These are phyloP conservation scores for Fonsecaea pedrosoi DNA, from an alignment of 2,329 filamentous ascomycete genomes.

Conservation along the genomic window DNA sequence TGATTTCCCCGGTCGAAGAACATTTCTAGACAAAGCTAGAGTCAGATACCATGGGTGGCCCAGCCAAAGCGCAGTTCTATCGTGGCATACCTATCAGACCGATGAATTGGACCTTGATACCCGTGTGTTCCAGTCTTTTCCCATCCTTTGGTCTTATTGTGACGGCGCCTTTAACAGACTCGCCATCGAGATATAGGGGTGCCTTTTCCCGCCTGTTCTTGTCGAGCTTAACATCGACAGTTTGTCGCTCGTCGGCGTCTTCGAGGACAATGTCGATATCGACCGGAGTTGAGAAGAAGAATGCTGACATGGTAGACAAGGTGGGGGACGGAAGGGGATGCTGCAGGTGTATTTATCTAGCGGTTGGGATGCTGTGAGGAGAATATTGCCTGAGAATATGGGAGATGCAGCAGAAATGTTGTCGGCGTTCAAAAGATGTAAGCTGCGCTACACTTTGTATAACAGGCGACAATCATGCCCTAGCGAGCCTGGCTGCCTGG, in stretches of 20 bases:
- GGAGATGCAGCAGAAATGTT: background rate
- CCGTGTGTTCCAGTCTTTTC: constrained; percentile 95
- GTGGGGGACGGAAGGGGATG: background rate
- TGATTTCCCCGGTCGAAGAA: constrained; percentile 99
- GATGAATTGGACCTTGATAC: constrained; percentile 99
- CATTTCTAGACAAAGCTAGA: constrained; percentile 72
- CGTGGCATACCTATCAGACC: constrained; percentile 80
- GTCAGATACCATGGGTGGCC: constrained; percentile 10
- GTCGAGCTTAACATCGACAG: constrained; percentile 97
- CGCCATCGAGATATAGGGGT: constrained; percentile 95
- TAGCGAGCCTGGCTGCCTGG: no score
- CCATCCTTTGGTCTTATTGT: constrained; percentile 97
- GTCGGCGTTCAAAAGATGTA: background rate
- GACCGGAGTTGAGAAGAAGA: constrained; percentile 97
- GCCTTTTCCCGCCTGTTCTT: constrained; percentile 98
- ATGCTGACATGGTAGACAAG: constrained; percentile 78
- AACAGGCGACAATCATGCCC: no score
- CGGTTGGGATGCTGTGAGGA: background rate
- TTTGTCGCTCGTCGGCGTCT: constrained; percentile 89
- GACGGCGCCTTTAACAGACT: constrained; percentile 95
- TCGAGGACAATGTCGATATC: constrained; percentile 99
- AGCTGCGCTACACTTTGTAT: background rate
- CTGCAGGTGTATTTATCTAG: background rate
- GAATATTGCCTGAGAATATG: background rate
- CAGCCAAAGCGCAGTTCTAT: constrained; percentile 25